These are phyloP conservation scores for Phytophthora capsici DNA, from an alignment of 352 stramenopile species.

Conservation along the genomic window DNA sequence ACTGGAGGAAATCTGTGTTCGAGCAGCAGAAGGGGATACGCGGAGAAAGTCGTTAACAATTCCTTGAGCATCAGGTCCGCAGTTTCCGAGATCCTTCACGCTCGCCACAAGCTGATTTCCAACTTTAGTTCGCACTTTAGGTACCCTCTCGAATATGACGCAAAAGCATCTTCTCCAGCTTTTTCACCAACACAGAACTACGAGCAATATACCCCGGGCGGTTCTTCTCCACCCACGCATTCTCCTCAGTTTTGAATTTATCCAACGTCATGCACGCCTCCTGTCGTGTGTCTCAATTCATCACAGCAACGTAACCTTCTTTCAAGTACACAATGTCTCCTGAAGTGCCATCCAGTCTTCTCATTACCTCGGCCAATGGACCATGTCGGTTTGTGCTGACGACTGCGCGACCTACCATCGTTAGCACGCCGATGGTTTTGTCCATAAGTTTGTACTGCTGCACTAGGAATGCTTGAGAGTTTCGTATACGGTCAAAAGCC, in stretches of 20 bases:
- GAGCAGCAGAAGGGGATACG: constrained; percentile 6
- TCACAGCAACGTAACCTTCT: constrained; percentile 50
- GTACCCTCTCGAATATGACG: constrained; percentile 38
- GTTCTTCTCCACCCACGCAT: constrained; percentile 37
- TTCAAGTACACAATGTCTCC: constrained; percentile 43
- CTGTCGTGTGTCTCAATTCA: constrained; percentile 40
- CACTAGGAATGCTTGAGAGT: constrained; percentile 57
- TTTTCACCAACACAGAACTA: constrained; percentile 32
- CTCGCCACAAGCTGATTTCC: background rate
- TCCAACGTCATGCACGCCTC: constrained; percentile 23
- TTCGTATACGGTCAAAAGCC: constrained; percentile 39
- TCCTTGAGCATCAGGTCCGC: constrained; percentile 26
- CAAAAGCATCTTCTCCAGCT: constrained; percentile 46
- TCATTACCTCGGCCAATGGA: constrained; percentile 34
- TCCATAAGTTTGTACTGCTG: constrained; percentile 43
- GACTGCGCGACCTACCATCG: constrained; percentile 47
- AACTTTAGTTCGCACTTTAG: constrained; percentile 21
- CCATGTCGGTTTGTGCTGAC: constrained; percentile 31
- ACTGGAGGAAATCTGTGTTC: constrained; percentile 26
- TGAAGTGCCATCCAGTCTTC: constrained; percentile 34
- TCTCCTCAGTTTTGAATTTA: constrained; percentile 32
- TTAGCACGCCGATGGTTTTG: constrained; percentile 50
- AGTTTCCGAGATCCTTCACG: constrained; percentile 2
- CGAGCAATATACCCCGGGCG: constrained; percentile 32
- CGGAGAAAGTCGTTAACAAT: constrained; percentile 31